Evolutionary conservation across 2,329 filamentous ascomycete species (phyloP).

Genomic region (Nigrospora osmanthi): DNA sequence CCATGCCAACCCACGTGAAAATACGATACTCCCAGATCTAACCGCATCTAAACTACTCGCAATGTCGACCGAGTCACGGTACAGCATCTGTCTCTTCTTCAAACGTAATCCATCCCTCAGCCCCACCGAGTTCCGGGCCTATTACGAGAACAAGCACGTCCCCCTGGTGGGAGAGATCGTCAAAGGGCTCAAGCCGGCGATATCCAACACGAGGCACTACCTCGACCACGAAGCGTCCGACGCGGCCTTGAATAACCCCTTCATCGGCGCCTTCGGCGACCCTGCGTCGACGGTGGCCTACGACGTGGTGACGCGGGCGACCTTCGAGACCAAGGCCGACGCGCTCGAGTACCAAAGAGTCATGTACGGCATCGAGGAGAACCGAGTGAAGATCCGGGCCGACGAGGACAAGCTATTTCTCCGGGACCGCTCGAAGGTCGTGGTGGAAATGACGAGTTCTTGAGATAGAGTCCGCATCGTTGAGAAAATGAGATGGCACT

Average conservation of each 20-base stretch:
- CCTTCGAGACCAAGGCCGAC: conserved; percentile 1
- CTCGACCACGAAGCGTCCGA: conserved; percentile 3
- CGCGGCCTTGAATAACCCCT: neutral
- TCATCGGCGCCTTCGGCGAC: conserved; percentile 1
- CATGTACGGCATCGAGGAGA: conserved; percentile 1
- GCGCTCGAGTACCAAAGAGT: neutral
- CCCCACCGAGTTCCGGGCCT: conserved; percentile 1
- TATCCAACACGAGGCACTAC: conserved; percentile 1
- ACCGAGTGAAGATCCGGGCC: neutral
- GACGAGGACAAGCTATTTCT: conserved; percentile 2
- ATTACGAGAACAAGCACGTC: conserved; percentile 3
- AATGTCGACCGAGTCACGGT: neutral
- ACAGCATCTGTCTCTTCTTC: conserved; percentile 3
- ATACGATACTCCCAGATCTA: too few relatives aligned
- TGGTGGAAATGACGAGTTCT: neutral
- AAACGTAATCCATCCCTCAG: conserved; percentile 3
- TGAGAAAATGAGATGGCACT: too few relatives aligned
- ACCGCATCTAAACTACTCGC: too few relatives aligned
- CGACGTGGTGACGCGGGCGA: conserved; percentile 3
- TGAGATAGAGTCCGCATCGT: neutral
- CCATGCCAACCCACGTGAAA: too few relatives aligned
- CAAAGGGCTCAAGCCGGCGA: neutral
- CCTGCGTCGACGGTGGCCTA: conserved; percentile 1
- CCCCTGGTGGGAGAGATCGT: neutral
- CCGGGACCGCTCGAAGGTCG: neutral